Percentiles rank a stretch among this genome's conserved stretches.
These are phyloP conservation scores for Fusarium begoniae DNA, from an alignment of 2,329 filamentous ascomycete genomes.

Conservation along the genomic window DNA sequence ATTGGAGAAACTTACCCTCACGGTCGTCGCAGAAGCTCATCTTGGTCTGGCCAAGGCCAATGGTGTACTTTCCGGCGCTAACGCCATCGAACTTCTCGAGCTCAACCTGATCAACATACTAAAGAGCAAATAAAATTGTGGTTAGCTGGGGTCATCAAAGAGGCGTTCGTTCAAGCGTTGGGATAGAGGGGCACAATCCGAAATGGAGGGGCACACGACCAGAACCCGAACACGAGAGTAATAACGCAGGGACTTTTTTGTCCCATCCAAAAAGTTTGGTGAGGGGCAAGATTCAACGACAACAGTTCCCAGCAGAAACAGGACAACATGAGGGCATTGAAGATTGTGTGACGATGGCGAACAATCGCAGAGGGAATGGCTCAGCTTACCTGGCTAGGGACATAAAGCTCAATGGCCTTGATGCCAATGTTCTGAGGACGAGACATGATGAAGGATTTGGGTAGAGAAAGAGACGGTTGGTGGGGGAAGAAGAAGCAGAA, in stretches of 20 bases:
- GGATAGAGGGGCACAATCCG: conserved; percentile 37
- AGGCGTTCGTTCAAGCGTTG: conserved; percentile 21
- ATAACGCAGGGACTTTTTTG: conserved; percentile 35
- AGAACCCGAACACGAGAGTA: conserved; percentile 23
- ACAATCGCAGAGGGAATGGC: conserved; percentile 11
- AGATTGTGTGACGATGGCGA: neutral
- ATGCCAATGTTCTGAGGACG: conserved; percentile 90
- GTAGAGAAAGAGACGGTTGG: conserved; percentile 13
- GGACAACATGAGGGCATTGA: conserved; percentile 9
- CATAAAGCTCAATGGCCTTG: conserved; percentile 92
- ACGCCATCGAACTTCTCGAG: conserved; percentile 90
- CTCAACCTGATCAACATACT: conserved; percentile 87
- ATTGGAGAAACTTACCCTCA: conserved; percentile 67
- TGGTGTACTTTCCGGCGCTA: conserved; percentile 85
- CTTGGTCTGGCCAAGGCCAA: conserved; percentile 89
- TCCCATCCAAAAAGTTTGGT: conserved; percentile 28
- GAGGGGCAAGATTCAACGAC: conserved; percentile 34
- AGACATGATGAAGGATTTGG: conserved; percentile 64
- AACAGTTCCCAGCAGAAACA: conserved; percentile 15
- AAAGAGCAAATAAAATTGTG: conserved; percentile 30
- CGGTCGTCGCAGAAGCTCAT: conserved; percentile 93
- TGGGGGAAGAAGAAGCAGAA: conserved; percentile 10
- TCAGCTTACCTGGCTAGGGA: conserved; percentile 79
- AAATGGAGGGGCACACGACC: conserved; percentile 42
- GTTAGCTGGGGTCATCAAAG: conserved; percentile 40